A percentile compares a stretch with the other conserved stretches of the same genome.
These are phyloP conservation scores for Cenchrus americanus DNA, from an alignment of 176 grass and related monocot species.

Conservation along the genomic window DNA sequence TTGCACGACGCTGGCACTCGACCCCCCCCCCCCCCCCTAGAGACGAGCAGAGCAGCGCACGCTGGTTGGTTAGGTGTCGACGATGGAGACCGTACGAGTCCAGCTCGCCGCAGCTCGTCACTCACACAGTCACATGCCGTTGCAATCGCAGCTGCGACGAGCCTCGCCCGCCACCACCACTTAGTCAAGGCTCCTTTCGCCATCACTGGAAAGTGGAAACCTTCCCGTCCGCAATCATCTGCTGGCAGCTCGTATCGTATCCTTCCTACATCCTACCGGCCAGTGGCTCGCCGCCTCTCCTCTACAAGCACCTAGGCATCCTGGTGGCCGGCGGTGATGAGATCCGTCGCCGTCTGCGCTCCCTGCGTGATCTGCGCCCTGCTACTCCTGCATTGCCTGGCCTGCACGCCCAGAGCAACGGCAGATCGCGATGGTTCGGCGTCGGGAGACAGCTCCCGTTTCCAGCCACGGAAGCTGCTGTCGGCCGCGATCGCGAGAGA, in stretches of 20 bases:
- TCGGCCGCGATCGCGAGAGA: neutral
- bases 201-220: neutral
- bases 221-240: neutral
- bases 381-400: conserved; percentile 17
- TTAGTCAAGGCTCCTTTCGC: neutral
- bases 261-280: no score
- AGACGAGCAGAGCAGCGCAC: neutral
- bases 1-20: neutral
- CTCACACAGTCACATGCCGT: neutral
- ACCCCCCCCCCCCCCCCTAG: no score
- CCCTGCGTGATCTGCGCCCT: neutral
- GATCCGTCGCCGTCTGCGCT: neutral
- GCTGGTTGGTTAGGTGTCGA: neutral
- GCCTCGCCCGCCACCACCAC: neutral
- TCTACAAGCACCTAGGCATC: neutral
- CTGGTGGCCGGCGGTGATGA: conserved; percentile 5
- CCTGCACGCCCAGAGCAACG: neutral
- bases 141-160: neutral
- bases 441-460: neutral
- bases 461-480: conserved; percentile 14
- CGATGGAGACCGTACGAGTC: neutral
- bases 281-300: neutral
- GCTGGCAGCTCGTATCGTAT: no score
- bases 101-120: neutral
- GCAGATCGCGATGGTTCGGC: neutral